Evolutionary conservation across 1,284 basidiomycete species (phyloP).

Genomic region (Phlebopus sp.): DNA sequence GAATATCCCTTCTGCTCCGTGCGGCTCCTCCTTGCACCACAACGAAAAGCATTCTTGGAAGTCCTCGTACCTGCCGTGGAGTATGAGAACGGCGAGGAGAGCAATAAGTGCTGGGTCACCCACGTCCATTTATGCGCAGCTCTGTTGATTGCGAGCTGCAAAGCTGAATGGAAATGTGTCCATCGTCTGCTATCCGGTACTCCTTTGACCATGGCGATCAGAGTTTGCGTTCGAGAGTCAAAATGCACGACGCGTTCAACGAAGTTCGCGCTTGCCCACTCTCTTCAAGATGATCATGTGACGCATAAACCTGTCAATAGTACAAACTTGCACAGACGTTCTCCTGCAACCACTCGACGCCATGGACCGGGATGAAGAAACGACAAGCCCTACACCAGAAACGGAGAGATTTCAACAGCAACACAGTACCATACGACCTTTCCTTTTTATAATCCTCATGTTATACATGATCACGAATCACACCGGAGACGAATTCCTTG

Average conservation of each 20-base stretch:
- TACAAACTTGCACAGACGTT: no score
- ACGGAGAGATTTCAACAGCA: conserved; percentile 17
- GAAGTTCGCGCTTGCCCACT: neutral
- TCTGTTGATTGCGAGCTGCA: conserved; percentile 71
- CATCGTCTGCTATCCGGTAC: conserved; percentile 61
- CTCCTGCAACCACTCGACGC: conserved; percentile 8
- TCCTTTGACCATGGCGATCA: conserved; percentile 39
- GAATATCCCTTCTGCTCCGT: conserved; percentile 62
- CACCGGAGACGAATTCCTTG: conserved; percentile 59
- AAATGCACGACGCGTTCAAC: neutral
- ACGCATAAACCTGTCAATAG: conserved; percentile 4
- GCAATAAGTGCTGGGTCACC: conserved; percentile 32
- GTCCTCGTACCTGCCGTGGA: conserved; percentile 59
- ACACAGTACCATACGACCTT: conserved; percentile 52
- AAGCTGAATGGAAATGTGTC: conserved; percentile 70
- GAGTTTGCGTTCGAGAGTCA: neutral
- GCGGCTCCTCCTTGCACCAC: conserved; percentile 71
- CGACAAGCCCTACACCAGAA: conserved; percentile 10
- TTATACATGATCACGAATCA: conserved; percentile 75
- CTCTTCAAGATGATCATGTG: conserved; percentile 16
- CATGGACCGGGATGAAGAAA: conserved; percentile 32
- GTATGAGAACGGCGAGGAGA: conserved; percentile 2
- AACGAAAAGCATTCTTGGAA: conserved; percentile 74
- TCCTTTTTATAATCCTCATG: conserved; percentile 69
- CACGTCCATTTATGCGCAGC: conserved; percentile 81